Evolutionary conservation across 1,284 basidiomycete genomes (phyloP), one percentile per base, ranked within the genome.

Genomic region (Ustilago cynodontis): DNA sequence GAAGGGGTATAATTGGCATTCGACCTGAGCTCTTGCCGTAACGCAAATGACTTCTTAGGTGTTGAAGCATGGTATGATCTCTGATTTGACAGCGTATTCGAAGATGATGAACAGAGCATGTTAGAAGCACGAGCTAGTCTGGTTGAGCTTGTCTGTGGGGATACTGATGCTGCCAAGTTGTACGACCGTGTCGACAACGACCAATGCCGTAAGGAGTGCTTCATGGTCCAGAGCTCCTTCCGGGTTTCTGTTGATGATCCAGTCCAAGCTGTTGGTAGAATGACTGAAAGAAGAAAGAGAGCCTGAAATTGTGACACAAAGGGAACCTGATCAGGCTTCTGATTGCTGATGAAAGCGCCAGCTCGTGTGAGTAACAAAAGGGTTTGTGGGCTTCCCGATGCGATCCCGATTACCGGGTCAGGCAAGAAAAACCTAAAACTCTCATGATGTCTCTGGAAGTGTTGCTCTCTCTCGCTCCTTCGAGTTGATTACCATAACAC

Each of bases 181-280:
- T 24, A 49, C 47, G 47, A 49, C 11, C 5, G 24, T 14, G 47
- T 16, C 20, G 51, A 31, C 22, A 35, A 63, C 18, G 29, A 43
- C 43, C 22, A 55, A 11, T 51, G 47, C 24, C 55, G 47, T 66
- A 71, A 59, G 45, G 64, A 71, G 29, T 55, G 55, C 26, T 39
- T 65, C 68, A 71, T 71, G 16, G 33, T 41, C 20, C 22, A 24
- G 13, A 26, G 26, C 22, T 11, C 22, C 28, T 5, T 3, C 16
- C 43, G n/a, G n/a, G 45, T 47, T 47, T 20, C 20, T 41, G 13
- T n/a, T n/a, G 18, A 41, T 41, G 37, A 41, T 41, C 37, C 37
- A n/a, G 18, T 7, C 18, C 37, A 7, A 41, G 13, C 16, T 14
- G 37, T 41, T 14, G 14, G 37, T 20, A 16, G 41, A 11, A 20